Base-by-base conservation (phyloP, 495 filamentous ascomycete genomes). In the Penicillium steckii region DNA sequence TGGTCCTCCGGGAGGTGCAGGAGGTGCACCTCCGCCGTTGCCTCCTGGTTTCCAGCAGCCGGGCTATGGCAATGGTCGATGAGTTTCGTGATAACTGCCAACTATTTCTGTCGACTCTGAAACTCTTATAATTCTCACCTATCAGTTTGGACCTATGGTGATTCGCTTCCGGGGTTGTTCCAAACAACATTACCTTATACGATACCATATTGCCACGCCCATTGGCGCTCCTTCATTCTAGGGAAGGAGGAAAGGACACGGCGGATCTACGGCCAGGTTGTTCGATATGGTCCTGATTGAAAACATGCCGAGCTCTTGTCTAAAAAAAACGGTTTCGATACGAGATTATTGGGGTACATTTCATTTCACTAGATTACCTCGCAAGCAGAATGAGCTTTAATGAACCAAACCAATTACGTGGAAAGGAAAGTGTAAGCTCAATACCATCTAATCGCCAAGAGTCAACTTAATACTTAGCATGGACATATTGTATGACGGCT, bases 21-120 rank as follows among this genome's bases (percentile, higher is more conserved):
- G 68, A 50, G 70, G 67, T 9, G 57, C 66, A 24, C 72, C 71
- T 1, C 71, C 73, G 18, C 65, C 73, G 15, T 52, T 80, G 18
- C 77, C 77, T 5, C 75, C 74, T 15, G 77, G 76, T 5, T 82
- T 80, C 45, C 77, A 80, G 57, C 78, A 72, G 55, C 60, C 72
- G 2, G 69, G 70, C 4, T 80, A 77, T 63, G 74, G 69, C 23
- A 68, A 69, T 5, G 69, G 57, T 29, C 70, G 75, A 33, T 80
- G 70, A 73, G 44, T 19, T 33, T 15, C 8, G 4, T 18, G n/a
- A n/a, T 7, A 37, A 17, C 8, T 37, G 10, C 33, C 10, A 27
- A 27, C 4, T 27, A 4, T 27, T 27, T 27, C 26, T 10, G 26
- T 27, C 33, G n/a, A 15, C 33, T 37, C 8, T 17, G 2, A 37